Conservation (phyloP, 805 yeast species). For the Ogataea paradorogensis region DNA sequence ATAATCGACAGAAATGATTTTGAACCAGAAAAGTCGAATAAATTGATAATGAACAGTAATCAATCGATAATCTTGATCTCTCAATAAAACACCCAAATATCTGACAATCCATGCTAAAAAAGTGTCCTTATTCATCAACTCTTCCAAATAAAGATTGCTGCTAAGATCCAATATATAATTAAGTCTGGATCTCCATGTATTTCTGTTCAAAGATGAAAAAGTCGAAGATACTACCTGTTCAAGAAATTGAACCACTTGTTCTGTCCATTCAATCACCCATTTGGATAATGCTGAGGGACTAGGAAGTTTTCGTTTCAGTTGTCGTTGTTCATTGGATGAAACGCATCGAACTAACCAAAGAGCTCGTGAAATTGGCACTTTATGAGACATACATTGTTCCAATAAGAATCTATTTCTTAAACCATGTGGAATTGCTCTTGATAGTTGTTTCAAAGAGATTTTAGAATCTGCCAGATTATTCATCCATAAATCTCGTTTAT, state of each 20-base stretch:
- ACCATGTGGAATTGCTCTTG: slow-evolving; percentile 88
- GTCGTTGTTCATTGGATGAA: slow-evolving; percentile 70
- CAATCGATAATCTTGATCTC: slow-evolving; percentile 12
- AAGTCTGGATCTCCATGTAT: slow-evolving; percentile 48
- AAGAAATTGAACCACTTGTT: slow-evolving; percentile 64
- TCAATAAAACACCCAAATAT: slow-evolving; percentile 37
- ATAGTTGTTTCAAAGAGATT: slow-evolving; percentile 62
- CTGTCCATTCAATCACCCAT: slow-evolving; percentile 90
- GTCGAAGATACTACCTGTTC: slow-evolving; percentile 48
- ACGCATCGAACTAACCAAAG: slow-evolving; percentile 90
- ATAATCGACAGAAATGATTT: slow-evolving; percentile 52
- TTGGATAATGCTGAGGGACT: slow-evolving; percentile 42
- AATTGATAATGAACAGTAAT: slow-evolving; percentile 42
- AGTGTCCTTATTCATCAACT: slow-evolving; percentile 56
- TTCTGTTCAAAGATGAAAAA: slow-evolving; percentile 27
- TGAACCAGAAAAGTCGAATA: slow-evolving; percentile 69
- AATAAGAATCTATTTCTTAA: slow-evolving; percentile 67
- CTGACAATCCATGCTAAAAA: slow-evolving; percentile 65
- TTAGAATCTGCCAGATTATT: slow-evolving; percentile 68
- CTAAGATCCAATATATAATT: slow-evolving; percentile 58
- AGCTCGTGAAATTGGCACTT: slow-evolving; percentile 77
- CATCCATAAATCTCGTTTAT: slow-evolving; percentile 82
- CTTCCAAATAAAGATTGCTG: slow-evolving; percentile 66
- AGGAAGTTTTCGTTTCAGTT: slow-evolving; percentile 46
- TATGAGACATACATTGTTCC: slow-evolving; percentile 66